phyloP scores from a whole-genome alignment of 73 alveolate genomes.

The Durusdinium trenchii region DNA sequence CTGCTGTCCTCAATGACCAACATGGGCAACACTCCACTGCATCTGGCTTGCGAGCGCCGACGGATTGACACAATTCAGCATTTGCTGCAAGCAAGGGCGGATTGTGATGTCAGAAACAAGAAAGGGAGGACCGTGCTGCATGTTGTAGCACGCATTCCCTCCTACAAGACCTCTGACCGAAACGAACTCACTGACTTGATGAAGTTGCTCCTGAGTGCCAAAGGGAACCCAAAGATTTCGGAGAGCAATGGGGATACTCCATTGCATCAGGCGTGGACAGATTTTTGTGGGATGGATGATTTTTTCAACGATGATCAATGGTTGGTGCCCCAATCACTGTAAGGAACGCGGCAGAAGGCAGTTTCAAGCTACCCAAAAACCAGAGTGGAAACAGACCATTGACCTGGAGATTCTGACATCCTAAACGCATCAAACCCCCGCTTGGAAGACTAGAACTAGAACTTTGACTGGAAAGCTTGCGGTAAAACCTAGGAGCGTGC shows the following conservation, averaged over 20 bases:
- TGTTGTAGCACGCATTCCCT: constrained; percentile 21
- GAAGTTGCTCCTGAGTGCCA: constrained; percentile 1
- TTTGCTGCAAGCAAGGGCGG: constrained; percentile 30
- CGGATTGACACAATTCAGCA: neutral
- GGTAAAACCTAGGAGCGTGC: too few species aligned
- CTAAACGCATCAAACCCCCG: too few species aligned
- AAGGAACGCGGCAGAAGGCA: too few species aligned
- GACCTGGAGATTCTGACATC: too few species aligned
- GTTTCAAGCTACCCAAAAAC: too few species aligned
- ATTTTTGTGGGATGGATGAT: neutral
- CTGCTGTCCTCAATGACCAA: neutral
- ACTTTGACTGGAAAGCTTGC: too few species aligned
- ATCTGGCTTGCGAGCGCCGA: constrained; percentile 10
- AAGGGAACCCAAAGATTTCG: constrained; percentile 13
- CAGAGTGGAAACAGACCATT: too few species aligned
- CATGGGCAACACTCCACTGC: constrained; percentile 26
- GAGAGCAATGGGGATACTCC: constrained; percentile 57
- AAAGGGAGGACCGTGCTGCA: constrained; percentile 47
- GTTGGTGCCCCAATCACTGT: too few species aligned
- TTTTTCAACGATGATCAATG: too few species aligned
- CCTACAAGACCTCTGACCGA: constrained; percentile 30
- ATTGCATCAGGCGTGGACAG: constrained; percentile 38
- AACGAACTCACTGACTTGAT: neutral
- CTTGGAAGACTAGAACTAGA: too few species aligned
- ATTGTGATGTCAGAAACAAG: constrained; percentile 12